phyloP scores from a whole-genome alignment of 768 basidiomycete species.

The Leccinum olivaceopallidum region DNA sequence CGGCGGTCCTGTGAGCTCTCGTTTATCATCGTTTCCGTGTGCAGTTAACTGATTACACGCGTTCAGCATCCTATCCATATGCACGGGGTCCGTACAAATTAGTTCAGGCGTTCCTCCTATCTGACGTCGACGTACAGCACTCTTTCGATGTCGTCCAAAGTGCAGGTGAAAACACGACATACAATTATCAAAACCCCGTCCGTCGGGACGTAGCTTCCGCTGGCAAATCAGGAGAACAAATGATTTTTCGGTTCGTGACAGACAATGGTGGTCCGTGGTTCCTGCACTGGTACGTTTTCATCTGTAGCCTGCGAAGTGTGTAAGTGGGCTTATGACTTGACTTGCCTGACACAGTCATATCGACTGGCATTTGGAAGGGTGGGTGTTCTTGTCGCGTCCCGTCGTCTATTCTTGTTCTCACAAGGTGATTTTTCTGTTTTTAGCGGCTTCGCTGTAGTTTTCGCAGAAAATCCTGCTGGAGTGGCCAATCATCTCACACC shows the following conservation, averaged over 20 bases:
- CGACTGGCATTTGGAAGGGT: constrained; percentile 32
- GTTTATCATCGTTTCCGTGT: not conserved
- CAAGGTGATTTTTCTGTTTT: not conserved
- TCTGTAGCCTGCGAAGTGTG: not conserved
- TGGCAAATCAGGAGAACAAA: constrained; percentile 38
- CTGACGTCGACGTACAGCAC: constrained; percentile 28
- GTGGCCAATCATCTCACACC: constrained; percentile 13
- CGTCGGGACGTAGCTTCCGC: constrained; percentile 32
- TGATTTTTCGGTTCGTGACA: constrained; percentile 56
- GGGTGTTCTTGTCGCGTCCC: constrained; percentile 1
- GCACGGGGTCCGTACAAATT: constrained; percentile 25
- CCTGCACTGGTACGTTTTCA: constrained; percentile 14
- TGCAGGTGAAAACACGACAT: constrained; percentile 19
- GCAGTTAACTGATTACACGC: not conserved
- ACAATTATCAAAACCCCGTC: constrained; percentile 40
- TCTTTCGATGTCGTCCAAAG: constrained; percentile 37
- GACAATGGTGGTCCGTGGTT: constrained; percentile 67
- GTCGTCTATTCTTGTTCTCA: not conserved
- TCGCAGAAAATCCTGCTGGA: constrained; percentile 27
- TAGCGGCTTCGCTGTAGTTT: constrained; percentile 30
- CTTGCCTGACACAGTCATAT: constrained; percentile 22
- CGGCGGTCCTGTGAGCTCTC: constrained; percentile 1
- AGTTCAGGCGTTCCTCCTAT: not conserved
- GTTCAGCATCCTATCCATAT: constrained; percentile 32
- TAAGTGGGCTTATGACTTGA: not conserved